Percentiles rank a stretch among this genome's conserved stretches.
Conservation (phyloP, 2,329 filamentous ascomycete species). For the Calcarisporium arbuscula region DNA sequence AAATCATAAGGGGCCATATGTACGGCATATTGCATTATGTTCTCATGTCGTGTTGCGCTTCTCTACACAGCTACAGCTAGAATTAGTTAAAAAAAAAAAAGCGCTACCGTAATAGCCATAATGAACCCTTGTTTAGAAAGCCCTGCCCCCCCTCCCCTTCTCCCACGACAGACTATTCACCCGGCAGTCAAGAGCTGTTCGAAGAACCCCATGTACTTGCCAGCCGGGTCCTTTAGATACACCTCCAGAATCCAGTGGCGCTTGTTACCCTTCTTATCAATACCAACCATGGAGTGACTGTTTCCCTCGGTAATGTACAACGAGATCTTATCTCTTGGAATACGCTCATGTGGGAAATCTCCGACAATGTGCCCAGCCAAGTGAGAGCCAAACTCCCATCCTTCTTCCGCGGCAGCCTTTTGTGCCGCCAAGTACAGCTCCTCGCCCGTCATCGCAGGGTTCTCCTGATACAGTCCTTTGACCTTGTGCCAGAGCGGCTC, state of each 20-base stretch:
- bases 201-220: conserved; percentile 34
- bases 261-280: conserved; percentile 32
- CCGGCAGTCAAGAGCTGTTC: conserved; percentile 29
- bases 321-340: conserved; percentile 37
- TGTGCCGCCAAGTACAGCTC: conserved; percentile 39
- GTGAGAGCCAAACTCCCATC: conserved; percentile 37
- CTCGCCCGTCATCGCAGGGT: conserved; percentile 40
- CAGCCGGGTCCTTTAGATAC: conserved; percentile 34
- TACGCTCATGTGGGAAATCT: conserved; percentile 43
- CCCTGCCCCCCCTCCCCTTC: too few relatives aligned
- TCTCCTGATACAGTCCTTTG: conserved; percentile 29
- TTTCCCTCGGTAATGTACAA: conserved; percentile 41
- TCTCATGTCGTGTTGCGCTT: too few relatives aligned
- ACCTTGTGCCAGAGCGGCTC: conserved; percentile 40
- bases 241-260: conserved; percentile 46
- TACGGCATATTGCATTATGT: too few relatives aligned
- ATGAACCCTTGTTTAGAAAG: too few relatives aligned
- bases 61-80: too few relatives aligned
- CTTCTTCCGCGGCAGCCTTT: conserved; percentile 27
- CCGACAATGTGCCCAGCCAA: conserved; percentile 44
- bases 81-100: too few relatives aligned
- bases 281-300: conserved; percentile 29
- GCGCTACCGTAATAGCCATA: too few relatives aligned
- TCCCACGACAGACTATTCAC: too few relatives aligned
- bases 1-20: too few relatives aligned